Evolutionary conservation across 1,284 basidiomycete genomes (phyloP).

Genomic region (Ceratobasidium papillatum): DNA sequence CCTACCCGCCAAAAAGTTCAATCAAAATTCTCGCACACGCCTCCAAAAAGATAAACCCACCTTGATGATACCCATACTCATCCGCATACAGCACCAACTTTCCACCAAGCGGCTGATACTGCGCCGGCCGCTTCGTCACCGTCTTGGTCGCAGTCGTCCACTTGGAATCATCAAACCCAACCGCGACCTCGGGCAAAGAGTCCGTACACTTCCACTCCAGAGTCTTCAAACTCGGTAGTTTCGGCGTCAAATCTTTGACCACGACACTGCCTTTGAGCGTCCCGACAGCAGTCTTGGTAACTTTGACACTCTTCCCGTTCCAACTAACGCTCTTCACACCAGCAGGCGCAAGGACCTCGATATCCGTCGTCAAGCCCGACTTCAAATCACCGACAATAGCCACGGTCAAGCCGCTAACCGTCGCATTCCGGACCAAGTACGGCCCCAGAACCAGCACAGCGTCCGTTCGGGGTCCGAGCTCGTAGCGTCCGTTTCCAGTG

Average conservation of each 20-base stretch:
- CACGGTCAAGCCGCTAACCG: slow-evolving; percentile 25
- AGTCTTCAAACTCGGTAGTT: slow-evolving; percentile 52
- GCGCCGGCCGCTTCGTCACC: slow-evolving; percentile 53
- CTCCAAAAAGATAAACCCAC: slow-evolving; percentile 39
- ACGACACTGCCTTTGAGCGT: slow-evolving; percentile 33
- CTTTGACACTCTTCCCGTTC: slow-evolving; percentile 45
- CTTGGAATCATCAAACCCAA: slow-evolving; percentile 54
- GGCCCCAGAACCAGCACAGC: slow-evolving; percentile 44
- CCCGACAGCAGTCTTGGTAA: slow-evolving; percentile 14
- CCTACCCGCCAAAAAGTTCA: slow-evolving; percentile 44
- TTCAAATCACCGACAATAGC: slow-evolving; percentile 43
- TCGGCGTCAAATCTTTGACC: slow-evolving; percentile 45
- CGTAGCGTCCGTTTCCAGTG: slow-evolving; percentile 24
- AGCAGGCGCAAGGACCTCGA: slow-evolving; percentile 41
- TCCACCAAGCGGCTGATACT: slow-evolving; percentile 52
- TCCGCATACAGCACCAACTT: slow-evolving; percentile 56
- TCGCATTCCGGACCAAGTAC: slow-evolving; percentile 45
- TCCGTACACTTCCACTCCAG: slow-evolving; percentile 57
- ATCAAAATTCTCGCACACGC: no score
- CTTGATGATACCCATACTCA: slow-evolving; percentile 58
- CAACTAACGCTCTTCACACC: slow-evolving; percentile 43
- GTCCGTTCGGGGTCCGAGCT: slow-evolving; percentile 37
- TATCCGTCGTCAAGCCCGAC: slow-evolving; percentile 27
- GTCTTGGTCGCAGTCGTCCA: slow-evolving; percentile 59
- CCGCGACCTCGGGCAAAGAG: slow-evolving; percentile 56